These are phyloP conservation scores for Colletotrichum lindemuthianum DNA, from an alignment of 2,329 filamentous ascomycete genomes.

Conservation along the genomic window DNA sequence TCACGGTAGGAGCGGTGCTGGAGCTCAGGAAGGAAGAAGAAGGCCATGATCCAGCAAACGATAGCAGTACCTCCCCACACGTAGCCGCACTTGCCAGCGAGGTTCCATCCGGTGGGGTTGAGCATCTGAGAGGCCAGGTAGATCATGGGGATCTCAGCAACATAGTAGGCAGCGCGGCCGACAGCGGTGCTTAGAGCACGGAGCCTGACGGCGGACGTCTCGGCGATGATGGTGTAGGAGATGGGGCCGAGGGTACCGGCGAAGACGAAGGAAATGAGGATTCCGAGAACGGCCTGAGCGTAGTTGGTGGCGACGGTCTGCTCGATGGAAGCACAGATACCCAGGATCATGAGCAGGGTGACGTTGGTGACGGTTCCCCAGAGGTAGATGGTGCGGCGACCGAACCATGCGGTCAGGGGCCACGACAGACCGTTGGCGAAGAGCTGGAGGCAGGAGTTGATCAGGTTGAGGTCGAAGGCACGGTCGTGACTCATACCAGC, in stretches of 20 bases:
- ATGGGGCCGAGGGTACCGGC: conserved; percentile 47
- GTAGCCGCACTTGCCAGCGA: conserved; percentile 57
- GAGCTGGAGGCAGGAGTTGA: conserved; percentile 44
- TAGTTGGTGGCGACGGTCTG: conserved; percentile 48
- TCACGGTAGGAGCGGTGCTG: conserved; percentile 57
- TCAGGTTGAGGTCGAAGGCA: conserved; percentile 41
- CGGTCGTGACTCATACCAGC: conserved; percentile 38
- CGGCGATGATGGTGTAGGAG: conserved; percentile 50
- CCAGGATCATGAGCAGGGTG: conserved; percentile 48
- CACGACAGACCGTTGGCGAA: conserved; percentile 49
- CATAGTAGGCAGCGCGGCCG: conserved; percentile 52
- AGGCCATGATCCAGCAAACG: conserved; percentile 52
- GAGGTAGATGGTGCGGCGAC: conserved; percentile 52
- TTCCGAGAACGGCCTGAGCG: conserved; percentile 48
- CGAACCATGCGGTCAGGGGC: conserved; percentile 49
- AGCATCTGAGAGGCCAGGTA: conserved; percentile 51
- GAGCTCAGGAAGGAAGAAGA: conserved; percentile 55
- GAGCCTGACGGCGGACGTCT: conserved; percentile 50
- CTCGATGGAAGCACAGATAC: conserved; percentile 46
- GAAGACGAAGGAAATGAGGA: conserved; percentile 52
- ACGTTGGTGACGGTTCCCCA: conserved; percentile 48
- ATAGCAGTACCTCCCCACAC: conserved; percentile 56
- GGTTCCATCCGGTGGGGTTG: conserved; percentile 51
- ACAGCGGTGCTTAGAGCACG: conserved; percentile 50
- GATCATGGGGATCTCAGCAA: conserved; percentile 54